A percentile compares a stretch with the other conserved stretches of the same genome.
Conservation (phyloP, 1,284 basidiomycete genomes). For the Fomitiporia mediterranea region DNA sequence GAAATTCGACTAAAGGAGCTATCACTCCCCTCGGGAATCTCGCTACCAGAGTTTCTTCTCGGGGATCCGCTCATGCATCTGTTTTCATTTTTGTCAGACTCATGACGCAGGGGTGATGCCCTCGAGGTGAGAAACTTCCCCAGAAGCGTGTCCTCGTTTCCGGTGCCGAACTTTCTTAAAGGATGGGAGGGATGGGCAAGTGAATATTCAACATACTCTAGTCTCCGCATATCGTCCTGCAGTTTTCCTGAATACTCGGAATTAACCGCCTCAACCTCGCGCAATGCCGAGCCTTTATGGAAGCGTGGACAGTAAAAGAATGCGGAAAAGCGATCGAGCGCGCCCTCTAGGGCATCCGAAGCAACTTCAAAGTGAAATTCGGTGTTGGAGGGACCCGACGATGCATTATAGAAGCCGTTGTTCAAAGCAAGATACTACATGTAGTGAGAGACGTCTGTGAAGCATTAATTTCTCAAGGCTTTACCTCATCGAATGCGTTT, state of each 20-base stretch:
- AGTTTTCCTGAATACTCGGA: conserved; percentile 99
- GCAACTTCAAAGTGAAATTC: conserved; percentile 92
- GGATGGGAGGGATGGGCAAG: conserved; percentile 77
- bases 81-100: too few relatives aligned
- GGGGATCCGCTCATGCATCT: too few relatives aligned
- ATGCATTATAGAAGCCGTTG: conserved; percentile 72
- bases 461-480: background rate
- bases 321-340: conserved; percentile 86
- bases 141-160: conserved; percentile 82
- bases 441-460: background rate
- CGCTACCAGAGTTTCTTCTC: too few relatives aligned
- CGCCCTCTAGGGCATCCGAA: conserved; percentile 74
- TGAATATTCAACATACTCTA: conserved; percentile 93
- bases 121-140: too few relatives aligned
- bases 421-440: conserved; percentile 81
- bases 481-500: conserved; percentile 87
- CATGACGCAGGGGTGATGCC: too few relatives aligned
- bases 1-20: too few relatives aligned
- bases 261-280: conserved; percentile 95
- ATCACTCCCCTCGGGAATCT: too few relatives aligned
- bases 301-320: conserved; percentile 96
- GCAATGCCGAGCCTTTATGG: conserved; percentile 84
- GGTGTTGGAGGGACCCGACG: conserved; percentile 89
- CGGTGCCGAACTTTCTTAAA: conserved; percentile 94
- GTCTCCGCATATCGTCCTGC: conserved; percentile 93